Percentiles rank a stretch among this genome's conserved stretches.
These are phyloP conservation scores for Amoebophrya sp. DNA, from an alignment of 169 alveolate genomes.

Conservation along the genomic window DNA sequence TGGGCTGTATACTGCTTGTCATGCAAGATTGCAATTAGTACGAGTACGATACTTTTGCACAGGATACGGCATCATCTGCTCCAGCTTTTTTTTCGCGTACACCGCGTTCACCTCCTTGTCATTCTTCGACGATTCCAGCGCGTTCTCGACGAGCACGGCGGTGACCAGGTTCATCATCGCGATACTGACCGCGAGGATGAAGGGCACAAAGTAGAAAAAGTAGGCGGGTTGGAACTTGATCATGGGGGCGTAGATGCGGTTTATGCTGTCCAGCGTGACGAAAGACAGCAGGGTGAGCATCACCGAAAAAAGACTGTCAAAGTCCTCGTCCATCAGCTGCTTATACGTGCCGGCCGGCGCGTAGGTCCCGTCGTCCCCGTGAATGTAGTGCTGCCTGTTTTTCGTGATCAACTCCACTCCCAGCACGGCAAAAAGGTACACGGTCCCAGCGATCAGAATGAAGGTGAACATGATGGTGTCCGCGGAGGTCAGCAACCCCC, in stretches of 20 bases:
- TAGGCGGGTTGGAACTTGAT: background rate
- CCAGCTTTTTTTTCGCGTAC: background rate
- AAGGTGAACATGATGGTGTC: slow-evolving; percentile 11
- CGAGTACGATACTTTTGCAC: too few relatives aligned
- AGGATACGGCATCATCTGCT: background rate
- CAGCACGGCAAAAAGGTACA: background rate
- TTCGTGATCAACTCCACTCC: background rate
- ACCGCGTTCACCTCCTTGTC: slow-evolving; percentile 19
- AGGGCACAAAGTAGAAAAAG: background rate
- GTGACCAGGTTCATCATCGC: slow-evolving; percentile 25
- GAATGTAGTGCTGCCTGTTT: background rate
- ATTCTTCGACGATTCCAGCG: background rate
- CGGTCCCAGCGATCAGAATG: background rate
- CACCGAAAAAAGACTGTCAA: background rate
- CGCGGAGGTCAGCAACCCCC: slow-evolving; percentile 26
- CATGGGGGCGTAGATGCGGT: background rate
- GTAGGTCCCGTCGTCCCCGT: slow-evolving; percentile 1
- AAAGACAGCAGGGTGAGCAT: background rate
- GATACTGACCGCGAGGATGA: background rate
- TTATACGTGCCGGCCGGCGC: background rate
- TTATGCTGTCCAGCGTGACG: background rate
- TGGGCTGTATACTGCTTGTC: too few relatives aligned
- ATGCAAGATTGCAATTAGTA: too few relatives aligned
- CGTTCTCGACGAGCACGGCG: slow-evolving; percentile 2
- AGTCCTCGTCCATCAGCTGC: background rate